Percentiles rank a stretch among this genome's conserved stretches.
phyloP scores from a whole-genome alignment of 2,329 filamentous ascomycete genomes.

The Fusarium algeriense region DNA sequence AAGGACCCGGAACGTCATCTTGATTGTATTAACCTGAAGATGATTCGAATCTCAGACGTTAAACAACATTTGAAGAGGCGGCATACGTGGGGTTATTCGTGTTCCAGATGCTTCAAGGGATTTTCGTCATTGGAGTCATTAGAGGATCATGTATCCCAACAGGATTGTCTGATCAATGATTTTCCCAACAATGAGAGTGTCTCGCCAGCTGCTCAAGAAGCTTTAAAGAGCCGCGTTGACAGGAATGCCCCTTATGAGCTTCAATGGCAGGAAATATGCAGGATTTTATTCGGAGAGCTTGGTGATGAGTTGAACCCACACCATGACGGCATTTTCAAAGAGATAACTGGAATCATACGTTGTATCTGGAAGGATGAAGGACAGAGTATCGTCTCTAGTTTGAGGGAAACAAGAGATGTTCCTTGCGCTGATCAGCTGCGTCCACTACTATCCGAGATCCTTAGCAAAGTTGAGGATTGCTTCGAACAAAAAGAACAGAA shows the following conservation, averaged over 20 bases:
- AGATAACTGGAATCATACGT: not conserved
- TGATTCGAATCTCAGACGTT: not conserved
- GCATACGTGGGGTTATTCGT: not conserved
- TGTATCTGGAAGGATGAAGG: not conserved
- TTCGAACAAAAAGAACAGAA: not conserved
- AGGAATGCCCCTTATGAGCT: not conserved
- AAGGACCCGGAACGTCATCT: not conserved
- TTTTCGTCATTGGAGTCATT: not conserved
- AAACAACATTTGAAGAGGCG: not conserved
- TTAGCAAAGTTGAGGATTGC: not conserved
- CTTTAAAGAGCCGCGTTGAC: not conserved
- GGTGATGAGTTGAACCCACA: not conserved
- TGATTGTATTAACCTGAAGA: not conserved
- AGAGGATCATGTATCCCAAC: not conserved
- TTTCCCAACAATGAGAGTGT: not conserved
- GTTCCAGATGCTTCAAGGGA: not conserved
- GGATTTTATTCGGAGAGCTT: not conserved
- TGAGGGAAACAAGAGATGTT: not conserved
- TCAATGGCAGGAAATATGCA: not conserved
- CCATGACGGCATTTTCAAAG: not conserved
- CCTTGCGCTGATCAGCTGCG: not conserved
- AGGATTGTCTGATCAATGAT: accelerated
- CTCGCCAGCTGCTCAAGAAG: not conserved
- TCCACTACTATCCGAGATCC: not conserved
- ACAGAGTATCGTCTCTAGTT: not conserved